phyloP scores from a whole-genome alignment of 179 eudicot genomes.

The Silene coronaria region DNA sequence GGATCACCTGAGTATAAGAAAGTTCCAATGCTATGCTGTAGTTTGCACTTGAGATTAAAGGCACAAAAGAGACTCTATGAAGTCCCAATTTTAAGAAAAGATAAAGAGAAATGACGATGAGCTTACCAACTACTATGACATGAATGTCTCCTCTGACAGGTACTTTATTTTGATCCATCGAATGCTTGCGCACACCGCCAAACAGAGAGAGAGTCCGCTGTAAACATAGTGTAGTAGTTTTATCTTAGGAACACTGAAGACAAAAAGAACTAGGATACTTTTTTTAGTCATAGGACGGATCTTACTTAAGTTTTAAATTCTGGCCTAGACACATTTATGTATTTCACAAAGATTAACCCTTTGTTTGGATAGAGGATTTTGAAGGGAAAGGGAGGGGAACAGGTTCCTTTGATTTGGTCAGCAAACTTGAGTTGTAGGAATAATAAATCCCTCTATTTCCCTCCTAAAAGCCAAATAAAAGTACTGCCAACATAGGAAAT shows the following conservation, averaged over 20 bases:
- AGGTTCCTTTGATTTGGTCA: background rate
- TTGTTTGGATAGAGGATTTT: background rate
- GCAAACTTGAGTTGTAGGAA: background rate
- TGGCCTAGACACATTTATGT: background rate
- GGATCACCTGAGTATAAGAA: conserved; percentile 69
- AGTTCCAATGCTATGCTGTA: background rate
- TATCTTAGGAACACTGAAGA: background rate
- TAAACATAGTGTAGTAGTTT: conserved; percentile 18
- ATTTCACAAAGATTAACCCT: background rate
- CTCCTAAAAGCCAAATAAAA: background rate
- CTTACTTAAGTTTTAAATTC: background rate
- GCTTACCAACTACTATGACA: conserved; percentile 83
- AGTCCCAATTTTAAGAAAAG: background rate
- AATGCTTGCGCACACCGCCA: conserved; percentile 91
- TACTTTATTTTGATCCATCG: conserved; percentile 88
- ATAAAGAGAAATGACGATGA: background rate
- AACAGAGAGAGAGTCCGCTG: conserved; percentile 86
- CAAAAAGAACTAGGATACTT: background rate
- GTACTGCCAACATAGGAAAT: background rate
- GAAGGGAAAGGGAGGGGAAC: background rate
- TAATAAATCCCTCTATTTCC: background rate
- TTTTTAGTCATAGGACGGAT: background rate
- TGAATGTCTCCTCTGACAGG: conserved; percentile 98
- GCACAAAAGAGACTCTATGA: background rate
- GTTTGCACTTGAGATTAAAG: conserved; percentile 3